phyloP scores from a whole-genome alignment of 495 filamentous ascomycete species.

The Sphaerosporella brunnea region DNA sequence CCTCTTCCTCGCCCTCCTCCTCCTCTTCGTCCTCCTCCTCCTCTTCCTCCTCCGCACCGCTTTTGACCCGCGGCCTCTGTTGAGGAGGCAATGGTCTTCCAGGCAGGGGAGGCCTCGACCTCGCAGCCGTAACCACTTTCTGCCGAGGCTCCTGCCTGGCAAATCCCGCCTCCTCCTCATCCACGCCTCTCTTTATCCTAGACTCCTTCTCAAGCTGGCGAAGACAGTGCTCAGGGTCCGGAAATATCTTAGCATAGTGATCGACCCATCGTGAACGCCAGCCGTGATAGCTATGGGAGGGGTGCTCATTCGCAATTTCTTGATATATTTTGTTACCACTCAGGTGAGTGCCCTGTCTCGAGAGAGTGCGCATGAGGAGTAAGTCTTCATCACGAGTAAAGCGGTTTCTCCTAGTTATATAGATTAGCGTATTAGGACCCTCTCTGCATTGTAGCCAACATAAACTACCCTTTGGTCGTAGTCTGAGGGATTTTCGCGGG shows the following conservation, averaged over 20 bases:
- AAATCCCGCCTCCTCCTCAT: conserved; percentile 30
- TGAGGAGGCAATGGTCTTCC: too few species aligned
- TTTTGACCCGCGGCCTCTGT: too few species aligned
- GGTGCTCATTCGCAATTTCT: neutral
- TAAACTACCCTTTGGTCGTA: too few species aligned
- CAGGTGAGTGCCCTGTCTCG: neutral
- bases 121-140: too few species aligned
- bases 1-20: conserved; percentile 13
- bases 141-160: too few species aligned
- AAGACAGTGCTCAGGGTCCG: neutral
- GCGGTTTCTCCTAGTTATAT: neutral
- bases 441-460: too few species aligned
- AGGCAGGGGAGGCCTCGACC: too few species aligned
- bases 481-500: too few species aligned
- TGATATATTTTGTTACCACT: conserved; percentile 2
- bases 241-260: conserved; percentile 8
- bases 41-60: too few species aligned
- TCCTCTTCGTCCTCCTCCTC: neutral
- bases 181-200: conserved; percentile 31
- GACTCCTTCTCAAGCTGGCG: too few species aligned
- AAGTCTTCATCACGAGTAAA: conserved; percentile 4
- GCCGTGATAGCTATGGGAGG: neutral
- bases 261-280: conserved; percentile 13
- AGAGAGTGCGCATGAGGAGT: neutral
- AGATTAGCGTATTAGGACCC: neutral